Conservation (phyloP, 495 filamentous ascomycete species). For the Penicillium angulare region DNA sequence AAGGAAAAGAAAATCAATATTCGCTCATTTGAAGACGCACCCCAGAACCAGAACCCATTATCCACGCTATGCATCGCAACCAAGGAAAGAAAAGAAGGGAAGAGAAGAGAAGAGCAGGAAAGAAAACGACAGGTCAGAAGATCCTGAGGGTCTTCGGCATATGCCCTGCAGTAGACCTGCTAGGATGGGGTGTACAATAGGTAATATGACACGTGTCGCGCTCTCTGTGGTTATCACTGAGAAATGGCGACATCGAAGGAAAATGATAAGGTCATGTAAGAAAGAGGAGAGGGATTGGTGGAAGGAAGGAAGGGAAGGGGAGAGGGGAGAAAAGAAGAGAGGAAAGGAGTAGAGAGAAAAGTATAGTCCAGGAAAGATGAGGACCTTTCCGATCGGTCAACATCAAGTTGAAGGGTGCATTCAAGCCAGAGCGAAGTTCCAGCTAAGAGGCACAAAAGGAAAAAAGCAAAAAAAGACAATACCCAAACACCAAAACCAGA, state of each 20-base stretch:
- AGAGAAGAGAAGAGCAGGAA: no score
- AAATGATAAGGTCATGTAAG: constrained; percentile 2
- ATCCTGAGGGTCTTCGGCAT: background rate
- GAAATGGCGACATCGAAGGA: constrained; percentile 4
- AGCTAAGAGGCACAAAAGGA: background rate
- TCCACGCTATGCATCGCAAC: constrained; percentile 31
- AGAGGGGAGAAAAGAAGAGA: background rate
- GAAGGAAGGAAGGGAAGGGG: background rate
- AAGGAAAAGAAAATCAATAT: no score
- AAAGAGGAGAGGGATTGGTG: background rate
- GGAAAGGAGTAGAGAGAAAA: constrained; percentile 7
- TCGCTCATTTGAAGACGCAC: constrained; percentile 24
- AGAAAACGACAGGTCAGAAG: constrained; percentile 3
- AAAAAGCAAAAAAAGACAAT: constrained; percentile 4
- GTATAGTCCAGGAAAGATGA: background rate
- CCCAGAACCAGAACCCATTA: constrained; percentile 14
- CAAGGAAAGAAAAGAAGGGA: constrained; percentile 15
- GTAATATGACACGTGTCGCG: constrained; percentile 22
- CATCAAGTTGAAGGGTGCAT: background rate
- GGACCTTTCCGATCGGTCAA: background rate
- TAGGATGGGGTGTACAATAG: constrained; percentile 8
- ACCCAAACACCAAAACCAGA: constrained; percentile 1
- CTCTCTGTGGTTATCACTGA: constrained; percentile 13
- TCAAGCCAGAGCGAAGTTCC: background rate
- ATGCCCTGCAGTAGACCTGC: constrained; percentile 15